These are phyloP conservation scores for Solanum paucissectum DNA, from an alignment of 257 asterid species.

Conservation along the genomic window DNA sequence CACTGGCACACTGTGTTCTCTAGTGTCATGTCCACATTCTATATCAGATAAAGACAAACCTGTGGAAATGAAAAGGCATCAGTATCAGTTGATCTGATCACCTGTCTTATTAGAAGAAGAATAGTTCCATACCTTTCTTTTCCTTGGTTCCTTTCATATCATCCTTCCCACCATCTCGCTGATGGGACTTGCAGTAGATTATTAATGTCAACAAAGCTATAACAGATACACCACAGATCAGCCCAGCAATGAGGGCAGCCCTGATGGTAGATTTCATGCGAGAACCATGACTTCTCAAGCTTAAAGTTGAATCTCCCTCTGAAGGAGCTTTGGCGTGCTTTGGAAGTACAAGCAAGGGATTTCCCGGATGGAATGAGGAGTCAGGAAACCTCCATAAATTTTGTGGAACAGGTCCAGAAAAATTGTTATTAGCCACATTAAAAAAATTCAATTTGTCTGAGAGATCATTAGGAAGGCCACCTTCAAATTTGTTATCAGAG, in stretches of 20 bases:
- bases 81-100: not conserved
- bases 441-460: constrained; percentile 35
- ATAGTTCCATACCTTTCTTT: constrained; percentile 34
- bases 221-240: constrained; percentile 34
- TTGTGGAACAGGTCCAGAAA: constrained; percentile 67
- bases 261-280: constrained; percentile 27
- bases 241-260: constrained; percentile 51
- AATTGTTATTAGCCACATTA: constrained; percentile 63
- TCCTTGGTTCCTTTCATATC: constrained; percentile 19
- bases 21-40: constrained; percentile 21
- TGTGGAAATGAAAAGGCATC: constrained; percentile 7
- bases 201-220: constrained; percentile 28
- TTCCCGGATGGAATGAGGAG: constrained; percentile 82
- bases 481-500: constrained; percentile 55
- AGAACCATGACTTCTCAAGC: constrained; percentile 24
- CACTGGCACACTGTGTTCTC: constrained; percentile 16
- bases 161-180: constrained; percentile 6
- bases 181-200: constrained; percentile 38
- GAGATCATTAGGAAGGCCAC: constrained; percentile 53
- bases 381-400: constrained; percentile 59
- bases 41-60: constrained; percentile 22
- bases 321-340: constrained; percentile 19
- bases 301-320: constrained; percentile 16
- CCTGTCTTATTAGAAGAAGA: not conserved
- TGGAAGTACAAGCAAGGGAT: constrained; percentile 43